Evolutionary conservation across 192 early-diverging fungal genomes (phyloP).

Genomic region (Gaertneriomyces sp.): DNA sequence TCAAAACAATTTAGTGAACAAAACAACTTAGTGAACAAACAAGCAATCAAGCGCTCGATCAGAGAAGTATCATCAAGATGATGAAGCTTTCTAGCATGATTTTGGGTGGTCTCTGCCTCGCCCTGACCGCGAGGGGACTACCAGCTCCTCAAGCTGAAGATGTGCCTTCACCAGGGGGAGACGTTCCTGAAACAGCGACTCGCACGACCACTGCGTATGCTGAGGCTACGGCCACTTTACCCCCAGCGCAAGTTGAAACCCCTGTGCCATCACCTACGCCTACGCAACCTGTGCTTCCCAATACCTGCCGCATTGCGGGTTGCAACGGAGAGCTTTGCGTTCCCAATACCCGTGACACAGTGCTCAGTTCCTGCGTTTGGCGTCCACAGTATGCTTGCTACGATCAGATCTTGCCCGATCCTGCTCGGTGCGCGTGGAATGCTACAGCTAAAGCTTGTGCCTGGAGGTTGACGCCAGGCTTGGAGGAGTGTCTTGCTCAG

Average conservation of each 20-base stretch:
- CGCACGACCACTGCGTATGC: not conserved
- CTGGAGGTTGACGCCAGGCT: not conserved
- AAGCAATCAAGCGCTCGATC: too few relatives aligned
- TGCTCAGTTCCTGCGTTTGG: conserved; percentile 17
- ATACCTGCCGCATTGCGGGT: conserved; percentile 12
- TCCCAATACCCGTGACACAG: not conserved
- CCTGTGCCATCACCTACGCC: not conserved
- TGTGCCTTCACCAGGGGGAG: not conserved
- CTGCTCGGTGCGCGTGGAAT: not conserved
- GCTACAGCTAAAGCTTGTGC: not conserved
- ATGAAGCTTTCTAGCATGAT: too few relatives aligned
- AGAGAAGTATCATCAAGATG: too few relatives aligned
- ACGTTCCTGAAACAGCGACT: not conserved
- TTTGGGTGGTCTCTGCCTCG: too few relatives aligned
- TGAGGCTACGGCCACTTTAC: not conserved
- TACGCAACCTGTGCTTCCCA: conserved; percentile 1
- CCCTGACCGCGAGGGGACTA: too few relatives aligned
- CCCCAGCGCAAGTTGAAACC: not conserved
- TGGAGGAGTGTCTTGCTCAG: not conserved
- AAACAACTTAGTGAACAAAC: too few relatives aligned
- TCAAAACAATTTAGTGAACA: too few relatives aligned
- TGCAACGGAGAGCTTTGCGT: conserved; percentile 17
- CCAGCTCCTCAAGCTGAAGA: not conserved
- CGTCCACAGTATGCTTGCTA: conserved; percentile 13
- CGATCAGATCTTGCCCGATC: not conserved